Percentiles rank a stretch among this genome's conserved stretches.
Evolutionary conservation across 495 filamentous ascomycete species (phyloP).

Genomic region (Penicillium egyptiacum): DNA sequence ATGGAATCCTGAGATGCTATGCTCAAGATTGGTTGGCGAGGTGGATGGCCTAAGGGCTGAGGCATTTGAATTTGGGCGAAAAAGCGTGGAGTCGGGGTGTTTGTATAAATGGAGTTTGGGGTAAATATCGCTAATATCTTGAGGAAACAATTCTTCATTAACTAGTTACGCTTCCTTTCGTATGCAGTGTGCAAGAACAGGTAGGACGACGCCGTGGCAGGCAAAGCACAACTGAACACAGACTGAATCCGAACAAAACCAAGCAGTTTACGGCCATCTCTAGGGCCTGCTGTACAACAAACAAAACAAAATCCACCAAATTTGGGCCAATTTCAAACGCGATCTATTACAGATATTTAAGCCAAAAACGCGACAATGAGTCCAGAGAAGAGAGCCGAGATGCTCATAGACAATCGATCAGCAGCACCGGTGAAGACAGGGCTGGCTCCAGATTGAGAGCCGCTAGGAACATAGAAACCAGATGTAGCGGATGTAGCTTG

Average conservation of each 20-base stretch:
- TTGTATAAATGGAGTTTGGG: not conserved
- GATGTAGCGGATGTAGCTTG: not conserved
- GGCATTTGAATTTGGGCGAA: not conserved
- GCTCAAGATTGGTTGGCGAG: slow-evolving; percentile 37
- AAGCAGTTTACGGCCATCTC: slow-evolving; percentile 4
- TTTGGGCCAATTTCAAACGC: not conserved
- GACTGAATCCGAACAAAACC: not conserved
- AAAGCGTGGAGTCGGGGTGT: not conserved
- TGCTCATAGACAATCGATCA: slow-evolving; percentile 24
- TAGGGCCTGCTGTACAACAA: slow-evolving; percentile 17
- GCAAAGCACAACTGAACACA: not conserved
- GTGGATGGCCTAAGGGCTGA: slow-evolving; percentile 22
- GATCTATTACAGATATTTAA: slow-evolving; percentile 7
- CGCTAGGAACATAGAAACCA: slow-evolving; percentile 7
- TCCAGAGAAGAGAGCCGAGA: slow-evolving; percentile 19
- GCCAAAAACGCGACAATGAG: slow-evolving; percentile 23
- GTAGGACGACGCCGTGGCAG: not conserved
- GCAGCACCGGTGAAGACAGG: slow-evolving; percentile 36
- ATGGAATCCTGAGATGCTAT: slow-evolving; percentile 40
- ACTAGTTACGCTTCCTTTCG: slow-evolving; percentile 7
- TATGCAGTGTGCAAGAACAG: not conserved
- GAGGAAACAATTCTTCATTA: not conserved
- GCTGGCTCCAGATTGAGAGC: slow-evolving; percentile 19
- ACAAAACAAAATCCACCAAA: not conserved
- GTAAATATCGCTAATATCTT: not conserved